These are phyloP conservation scores for Leccinum insolens DNA, from an alignment of 1,284 basidiomycete species.

Conservation along the genomic window DNA sequence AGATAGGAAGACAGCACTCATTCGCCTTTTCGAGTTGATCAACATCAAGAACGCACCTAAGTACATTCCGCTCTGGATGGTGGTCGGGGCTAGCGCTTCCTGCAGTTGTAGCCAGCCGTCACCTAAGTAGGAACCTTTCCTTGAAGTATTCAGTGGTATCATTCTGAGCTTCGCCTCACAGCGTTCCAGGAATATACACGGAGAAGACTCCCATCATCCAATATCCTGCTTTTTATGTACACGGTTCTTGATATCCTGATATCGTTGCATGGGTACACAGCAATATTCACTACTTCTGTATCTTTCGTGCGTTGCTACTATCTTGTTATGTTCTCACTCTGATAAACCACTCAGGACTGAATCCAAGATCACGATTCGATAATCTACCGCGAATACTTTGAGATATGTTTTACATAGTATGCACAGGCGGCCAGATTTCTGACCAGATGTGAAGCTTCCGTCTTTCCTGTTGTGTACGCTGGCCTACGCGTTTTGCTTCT, in stretches of 20 bases:
- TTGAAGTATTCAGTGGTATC: neutral
- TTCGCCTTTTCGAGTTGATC: slow-evolving; percentile 61
- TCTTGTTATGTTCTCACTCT: neutral
- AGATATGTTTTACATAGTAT: slow-evolving; percentile 46
- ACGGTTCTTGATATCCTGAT: slow-evolving; percentile 82
- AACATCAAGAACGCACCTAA: slow-evolving; percentile 67
- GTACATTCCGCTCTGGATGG: slow-evolving; percentile 76
- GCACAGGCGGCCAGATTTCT: neutral
- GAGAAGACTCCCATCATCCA: slow-evolving; percentile 68
- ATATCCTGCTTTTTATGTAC: slow-evolving; percentile 79
- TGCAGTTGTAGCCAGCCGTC: slow-evolving; percentile 68
- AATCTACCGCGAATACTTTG: slow-evolving; percentile 74
- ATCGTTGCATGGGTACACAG: slow-evolving; percentile 75
- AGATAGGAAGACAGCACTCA: slow-evolving; percentile 79
- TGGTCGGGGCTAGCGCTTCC: slow-evolving; percentile 80
- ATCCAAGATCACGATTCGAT: slow-evolving; percentile 77
- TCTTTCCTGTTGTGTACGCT: slow-evolving; percentile 76
- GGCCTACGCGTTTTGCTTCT: slow-evolving; percentile 84
- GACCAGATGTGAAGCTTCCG: slow-evolving; percentile 60
- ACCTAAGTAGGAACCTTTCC: slow-evolving; percentile 54
- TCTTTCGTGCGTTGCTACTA: slow-evolving; percentile 65
- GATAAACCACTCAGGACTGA: slow-evolving; percentile 59
- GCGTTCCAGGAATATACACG: slow-evolving; percentile 66
- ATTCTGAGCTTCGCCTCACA: slow-evolving; percentile 29
- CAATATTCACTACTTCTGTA: slow-evolving; percentile 90